phyloP scores from a whole-genome alignment of 192 early-diverging fungal genomes.

The Coemansia sp. region DNA sequence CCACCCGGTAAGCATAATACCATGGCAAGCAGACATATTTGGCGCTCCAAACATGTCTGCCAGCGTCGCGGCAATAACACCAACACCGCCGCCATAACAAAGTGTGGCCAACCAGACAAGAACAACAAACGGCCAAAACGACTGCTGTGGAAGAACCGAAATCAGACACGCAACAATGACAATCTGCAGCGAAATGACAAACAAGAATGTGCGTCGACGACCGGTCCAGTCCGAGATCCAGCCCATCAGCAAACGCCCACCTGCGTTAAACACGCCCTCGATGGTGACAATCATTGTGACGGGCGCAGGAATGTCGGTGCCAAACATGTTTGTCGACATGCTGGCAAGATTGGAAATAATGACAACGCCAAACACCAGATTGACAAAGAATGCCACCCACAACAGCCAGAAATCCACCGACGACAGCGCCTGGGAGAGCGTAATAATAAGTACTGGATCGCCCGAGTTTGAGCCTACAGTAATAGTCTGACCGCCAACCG shows the following conservation, averaged over 20 bases:
- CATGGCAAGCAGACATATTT: constrained; percentile 73
- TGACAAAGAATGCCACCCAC: constrained; percentile 66
- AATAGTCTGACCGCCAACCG: constrained; percentile 45
- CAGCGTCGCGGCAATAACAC: constrained; percentile 72
- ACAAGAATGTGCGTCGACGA: constrained; percentile 68
- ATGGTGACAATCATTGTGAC: constrained; percentile 59
- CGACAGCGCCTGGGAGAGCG: constrained; percentile 58
- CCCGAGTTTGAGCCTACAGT: constrained; percentile 57
- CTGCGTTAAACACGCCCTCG: constrained; percentile 62
- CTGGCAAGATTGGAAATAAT: constrained; percentile 65
- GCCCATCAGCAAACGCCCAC: constrained; percentile 60
- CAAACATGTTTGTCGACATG: constrained; percentile 62
- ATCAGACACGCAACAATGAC: constrained; percentile 62
- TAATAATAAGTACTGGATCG: constrained; percentile 55
- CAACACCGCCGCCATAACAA: constrained; percentile 77
- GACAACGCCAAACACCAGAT: constrained; percentile 63
- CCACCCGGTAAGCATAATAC: constrained; percentile 77
- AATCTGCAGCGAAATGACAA: constrained; percentile 62
- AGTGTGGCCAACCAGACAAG: constrained; percentile 65
- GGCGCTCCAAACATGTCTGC: constrained; percentile 80
- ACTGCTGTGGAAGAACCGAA: constrained; percentile 54
- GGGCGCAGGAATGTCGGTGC: constrained; percentile 25
- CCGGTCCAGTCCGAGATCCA: constrained; percentile 60
- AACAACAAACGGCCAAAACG: constrained; percentile 63
- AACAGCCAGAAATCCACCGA: constrained; percentile 63